Conservation (phyloP, 352 stramenopile genomes). For the Albugo laibachii region DNA sequence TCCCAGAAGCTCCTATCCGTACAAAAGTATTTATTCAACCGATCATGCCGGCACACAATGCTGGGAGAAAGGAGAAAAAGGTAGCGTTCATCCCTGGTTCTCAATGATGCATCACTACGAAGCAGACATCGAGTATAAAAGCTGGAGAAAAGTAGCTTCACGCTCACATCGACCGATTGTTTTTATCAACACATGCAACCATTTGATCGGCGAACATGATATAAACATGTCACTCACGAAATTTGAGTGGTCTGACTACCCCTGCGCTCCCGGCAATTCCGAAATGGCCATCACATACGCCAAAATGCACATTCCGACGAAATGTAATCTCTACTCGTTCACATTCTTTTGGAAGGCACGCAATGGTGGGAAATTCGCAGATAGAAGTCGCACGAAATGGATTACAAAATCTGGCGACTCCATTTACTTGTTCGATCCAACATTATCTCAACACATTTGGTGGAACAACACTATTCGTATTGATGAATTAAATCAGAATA, state of each 20-base stretch:
- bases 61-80: conserved; percentile 71
- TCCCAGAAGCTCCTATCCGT: conserved; percentile 18
- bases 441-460: no score
- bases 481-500: no score
- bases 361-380: conserved; percentile 61
- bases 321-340: conserved; percentile 77
- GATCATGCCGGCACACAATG: conserved; percentile 60
- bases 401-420: conserved; percentile 32
- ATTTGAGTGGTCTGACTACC: conserved; percentile 67
- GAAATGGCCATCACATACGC: conserved; percentile 60
- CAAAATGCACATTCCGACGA: conserved; percentile 65
- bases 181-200: conserved; percentile 81
- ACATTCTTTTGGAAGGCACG: conserved; percentile 48
- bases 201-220: conserved; percentile 76
- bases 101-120: conserved; percentile 80
- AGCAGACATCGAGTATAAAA: conserved; percentile 19
- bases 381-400: conserved; percentile 32
- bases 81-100: conserved; percentile 67
- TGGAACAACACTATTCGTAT: no score
- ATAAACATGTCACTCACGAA: conserved; percentile 59
- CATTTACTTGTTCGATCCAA: conserved; percentile 20
- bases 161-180: conserved; percentile 27
- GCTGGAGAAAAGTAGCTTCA: conserved; percentile 24
- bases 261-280: conserved; percentile 41
- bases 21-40: conserved; percentile 39